A percentile compares a stretch with the other conserved stretches of the same genome.
These are phyloP conservation scores for Ceratocystis huliohia DNA, from an alignment of 2,329 filamentous ascomycete species.

Conservation along the genomic window DNA sequence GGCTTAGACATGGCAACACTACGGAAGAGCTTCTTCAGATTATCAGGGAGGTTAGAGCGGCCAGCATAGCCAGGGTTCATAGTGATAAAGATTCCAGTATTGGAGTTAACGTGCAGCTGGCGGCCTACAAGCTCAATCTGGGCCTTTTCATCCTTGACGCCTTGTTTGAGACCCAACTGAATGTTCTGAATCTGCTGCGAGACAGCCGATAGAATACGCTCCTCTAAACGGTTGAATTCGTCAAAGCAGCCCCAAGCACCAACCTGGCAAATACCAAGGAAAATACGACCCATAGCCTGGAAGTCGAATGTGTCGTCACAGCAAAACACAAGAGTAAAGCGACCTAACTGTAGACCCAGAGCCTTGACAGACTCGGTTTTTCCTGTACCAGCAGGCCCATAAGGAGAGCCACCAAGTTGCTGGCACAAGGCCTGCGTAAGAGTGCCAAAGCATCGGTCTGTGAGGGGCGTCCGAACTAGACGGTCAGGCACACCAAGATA, in stretches of 20 bases:
- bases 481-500: slow-evolving; percentile 94
- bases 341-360: slow-evolving; percentile 84
- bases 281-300: slow-evolving; percentile 98
- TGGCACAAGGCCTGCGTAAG: slow-evolving; percentile 93
- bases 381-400: slow-evolving; percentile 92
- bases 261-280: slow-evolving; percentile 97
- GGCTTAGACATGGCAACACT: slow-evolving; percentile 99
- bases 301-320: slow-evolving; percentile 99
- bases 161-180: slow-evolving; percentile 83
- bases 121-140: slow-evolving; percentile 92
- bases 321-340: slow-evolving; percentile 97
- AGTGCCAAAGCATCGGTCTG: slow-evolving; percentile 95
- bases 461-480: slow-evolving; percentile 90
- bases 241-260: slow-evolving; percentile 99
- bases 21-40: slow-evolving; percentile 98
- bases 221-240: slow-evolving; percentile 97
- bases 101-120: slow-evolving; percentile 75
- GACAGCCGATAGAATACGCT: slow-evolving; percentile 92
- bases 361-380: slow-evolving; percentile 99
- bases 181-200: slow-evolving; percentile 99
- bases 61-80: slow-evolving; percentile 99
- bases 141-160: slow-evolving; percentile 64
- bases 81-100: slow-evolving; percentile 98
- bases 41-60: slow-evolving; percentile 94
- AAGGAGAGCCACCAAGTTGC: slow-evolving; percentile 88